Conservation (phyloP, 805 yeast genomes). For the Lipomyces japonicus region DNA sequence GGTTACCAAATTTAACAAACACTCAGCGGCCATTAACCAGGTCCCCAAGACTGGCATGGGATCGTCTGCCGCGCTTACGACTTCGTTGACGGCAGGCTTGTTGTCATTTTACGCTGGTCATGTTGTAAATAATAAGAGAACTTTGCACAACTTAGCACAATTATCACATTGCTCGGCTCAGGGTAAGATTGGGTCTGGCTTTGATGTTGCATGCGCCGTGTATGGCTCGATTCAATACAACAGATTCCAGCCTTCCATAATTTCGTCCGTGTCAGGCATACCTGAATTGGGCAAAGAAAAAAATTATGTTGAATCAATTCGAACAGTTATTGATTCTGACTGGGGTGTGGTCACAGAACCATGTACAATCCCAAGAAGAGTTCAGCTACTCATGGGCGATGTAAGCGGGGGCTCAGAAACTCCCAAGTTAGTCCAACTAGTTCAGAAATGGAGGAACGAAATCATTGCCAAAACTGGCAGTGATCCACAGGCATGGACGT, state of each 20-base stretch:
- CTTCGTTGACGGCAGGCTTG: constrained; percentile 71
- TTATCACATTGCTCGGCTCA: constrained; percentile 91
- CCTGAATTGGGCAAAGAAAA: constrained; percentile 28
- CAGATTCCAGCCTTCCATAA: constrained; percentile 59
- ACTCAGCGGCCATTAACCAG: constrained; percentile 53
- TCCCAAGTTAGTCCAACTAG: constrained; percentile 78
- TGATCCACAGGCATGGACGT: constrained; percentile 47
- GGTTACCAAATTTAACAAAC: constrained; percentile 51
- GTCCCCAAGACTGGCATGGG: constrained; percentile 96
- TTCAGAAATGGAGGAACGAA: constrained; percentile 61
- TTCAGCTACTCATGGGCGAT: constrained; percentile 86
- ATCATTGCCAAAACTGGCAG: constrained; percentile 42
- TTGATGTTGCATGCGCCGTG: constrained; percentile 94
- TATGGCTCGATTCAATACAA: constrained; percentile 82
- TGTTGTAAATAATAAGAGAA: constrained; percentile 23
- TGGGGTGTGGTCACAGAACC: constrained; percentile 62
- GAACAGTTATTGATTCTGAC: constrained; percentile 32
- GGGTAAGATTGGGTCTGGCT: constrained; percentile 93
- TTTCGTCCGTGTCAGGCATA: constrained; percentile 35
- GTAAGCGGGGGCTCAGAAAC: constrained; percentile 91
- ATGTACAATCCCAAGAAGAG: constrained; percentile 63
- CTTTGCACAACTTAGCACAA: constrained; percentile 83
- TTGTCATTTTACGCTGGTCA: constrained; percentile 44
- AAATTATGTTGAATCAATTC: constrained; percentile 22
- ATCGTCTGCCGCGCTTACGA: constrained; percentile 89